These are phyloP conservation scores for Suillus americanus DNA, from an alignment of 768 basidiomycete genomes.

Conservation along the genomic window DNA sequence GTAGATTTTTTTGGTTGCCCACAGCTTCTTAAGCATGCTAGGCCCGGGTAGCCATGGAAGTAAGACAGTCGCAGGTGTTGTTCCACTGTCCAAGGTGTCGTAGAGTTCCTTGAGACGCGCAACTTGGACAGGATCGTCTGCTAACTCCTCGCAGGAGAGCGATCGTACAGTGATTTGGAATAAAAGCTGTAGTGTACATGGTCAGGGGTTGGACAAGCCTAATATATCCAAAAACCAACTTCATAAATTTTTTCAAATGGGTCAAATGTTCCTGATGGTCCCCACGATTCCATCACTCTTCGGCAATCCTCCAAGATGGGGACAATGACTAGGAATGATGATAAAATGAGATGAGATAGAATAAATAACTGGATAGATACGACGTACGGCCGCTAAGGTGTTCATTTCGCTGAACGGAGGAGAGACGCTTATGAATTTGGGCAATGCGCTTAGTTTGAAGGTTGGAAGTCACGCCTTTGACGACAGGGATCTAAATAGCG, in stretches of 20 bases:
- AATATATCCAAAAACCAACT: slow-evolving; percentile 36
- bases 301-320: slow-evolving; percentile 64
- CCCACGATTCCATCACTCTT: slow-evolving; percentile 64
- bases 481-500: slow-evolving; percentile 63
- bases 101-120: slow-evolving; percentile 63
- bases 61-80: slow-evolving; percentile 70
- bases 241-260: slow-evolving; percentile 73
- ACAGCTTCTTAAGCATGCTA: slow-evolving; percentile 67
- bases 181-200: slow-evolving; percentile 45
- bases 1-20: slow-evolving; percentile 76
- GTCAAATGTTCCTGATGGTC: slow-evolving; percentile 60
- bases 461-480: slow-evolving; percentile 72
- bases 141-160: slow-evolving; percentile 66
- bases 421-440: slow-evolving; percentile 71
- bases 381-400: slow-evolving; percentile 58
- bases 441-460: slow-evolving; percentile 60
- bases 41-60: slow-evolving; percentile 77
- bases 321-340: slow-evolving; percentile 52
- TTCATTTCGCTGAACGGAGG: slow-evolving; percentile 59
- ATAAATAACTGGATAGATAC: slow-evolving; percentile 3
- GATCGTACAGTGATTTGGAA: slow-evolving; percentile 75
- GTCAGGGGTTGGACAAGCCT: slow-evolving; percentile 13
- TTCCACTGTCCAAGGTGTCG: slow-evolving; percentile 65
- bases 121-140: slow-evolving; percentile 62
- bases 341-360: not conserved